Percentiles rank a stretch among this genome's conserved stretches.
Conservation (phyloP, 1,284 basidiomycete genomes). For the Irpex rosettiformis region DNA sequence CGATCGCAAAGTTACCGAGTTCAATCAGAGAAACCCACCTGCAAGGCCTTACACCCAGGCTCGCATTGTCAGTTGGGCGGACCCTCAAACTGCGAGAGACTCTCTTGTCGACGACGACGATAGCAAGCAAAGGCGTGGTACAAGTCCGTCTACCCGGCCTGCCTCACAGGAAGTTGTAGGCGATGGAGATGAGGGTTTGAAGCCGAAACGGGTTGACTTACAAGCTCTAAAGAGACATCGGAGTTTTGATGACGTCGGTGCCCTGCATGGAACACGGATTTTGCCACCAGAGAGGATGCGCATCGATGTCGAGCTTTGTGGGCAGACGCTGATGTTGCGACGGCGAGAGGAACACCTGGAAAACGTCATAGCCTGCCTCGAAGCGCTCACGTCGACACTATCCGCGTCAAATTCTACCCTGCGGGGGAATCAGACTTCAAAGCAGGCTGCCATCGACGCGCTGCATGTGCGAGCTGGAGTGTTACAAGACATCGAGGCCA, state of each 20-base stretch:
- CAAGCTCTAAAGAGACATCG: conserved; percentile 39
- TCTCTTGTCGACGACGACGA: conserved; percentile 21
- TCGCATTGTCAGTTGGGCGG: conserved; percentile 51
- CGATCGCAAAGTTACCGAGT: conserved; percentile 41
- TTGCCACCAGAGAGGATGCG: conserved; percentile 61
- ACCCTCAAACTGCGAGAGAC: conserved; percentile 41
- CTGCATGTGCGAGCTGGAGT: conserved; percentile 44
- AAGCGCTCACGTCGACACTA: conserved; percentile 50
- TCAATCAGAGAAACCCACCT: conserved; percentile 41
- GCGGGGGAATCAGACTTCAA: conserved; percentile 51
- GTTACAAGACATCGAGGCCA: conserved; percentile 47
- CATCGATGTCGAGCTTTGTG: conserved; percentile 74
- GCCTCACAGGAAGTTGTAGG: conserved; percentile 12
- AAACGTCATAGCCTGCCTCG: conserved; percentile 40
- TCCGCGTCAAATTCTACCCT: conserved; percentile 50
- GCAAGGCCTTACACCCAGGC: conserved; percentile 27
- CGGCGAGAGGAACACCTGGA: conserved; percentile 57
- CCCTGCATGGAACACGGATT: conserved; percentile 41
- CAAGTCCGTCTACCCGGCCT: conserved; percentile 11
- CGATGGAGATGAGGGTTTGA: conserved; percentile 13
- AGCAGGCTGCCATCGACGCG: conserved; percentile 41
- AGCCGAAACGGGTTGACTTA: conserved; percentile 3
- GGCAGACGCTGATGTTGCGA: conserved; percentile 64
- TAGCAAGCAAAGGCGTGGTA: conserved; percentile 1
- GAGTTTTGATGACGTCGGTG: conserved; percentile 58